A percentile compares a stretch with the other conserved stretches of the same genome.
These are phyloP conservation scores for Metschnikowia reukaufii DNA, from an alignment of 805 yeast species.

Conservation along the genomic window DNA sequence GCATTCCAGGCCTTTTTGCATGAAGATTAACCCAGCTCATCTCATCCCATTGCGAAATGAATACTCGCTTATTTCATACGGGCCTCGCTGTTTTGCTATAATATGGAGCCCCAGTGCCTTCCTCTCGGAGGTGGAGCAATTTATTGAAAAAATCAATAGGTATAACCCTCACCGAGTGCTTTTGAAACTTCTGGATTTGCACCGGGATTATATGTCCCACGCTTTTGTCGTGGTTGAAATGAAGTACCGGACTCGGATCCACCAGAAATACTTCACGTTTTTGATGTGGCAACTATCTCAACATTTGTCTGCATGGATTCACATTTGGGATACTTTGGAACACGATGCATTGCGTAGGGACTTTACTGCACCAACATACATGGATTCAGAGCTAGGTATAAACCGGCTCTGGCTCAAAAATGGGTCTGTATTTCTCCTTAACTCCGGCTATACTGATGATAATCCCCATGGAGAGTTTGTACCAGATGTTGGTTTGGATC, in stretches of 20 bases:
- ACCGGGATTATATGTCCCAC: background rate
- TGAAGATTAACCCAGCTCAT: constrained; percentile 4
- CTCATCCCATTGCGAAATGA: constrained; percentile 9
- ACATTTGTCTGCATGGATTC: constrained; percentile 8
- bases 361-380: constrained; percentile 10
- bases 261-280: constrained; percentile 15
- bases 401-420: constrained; percentile 14
- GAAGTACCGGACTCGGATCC: constrained; percentile 5
- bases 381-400: constrained; percentile 15
- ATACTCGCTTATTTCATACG: constrained; percentile 9
- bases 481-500: constrained; percentile 7
- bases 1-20: background rate
- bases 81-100: constrained; percentile 13
- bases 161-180: constrained; percentile 14
- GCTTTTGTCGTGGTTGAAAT: constrained; percentile 9
- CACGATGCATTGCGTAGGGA: constrained; percentile 20
- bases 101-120: constrained; percentile 1
- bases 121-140: background rate
- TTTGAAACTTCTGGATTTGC: background rate
- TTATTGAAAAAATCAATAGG: constrained; percentile 4
- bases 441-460: constrained; percentile 6
- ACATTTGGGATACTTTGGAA: constrained; percentile 17
- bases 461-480: constrained; percentile 18
- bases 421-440: constrained; percentile 6
- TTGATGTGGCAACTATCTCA: constrained; percentile 11